Base-by-base conservation (phyloP, 1,284 basidiomycete genomes). In the Ceratobasidium sp. region DNA sequence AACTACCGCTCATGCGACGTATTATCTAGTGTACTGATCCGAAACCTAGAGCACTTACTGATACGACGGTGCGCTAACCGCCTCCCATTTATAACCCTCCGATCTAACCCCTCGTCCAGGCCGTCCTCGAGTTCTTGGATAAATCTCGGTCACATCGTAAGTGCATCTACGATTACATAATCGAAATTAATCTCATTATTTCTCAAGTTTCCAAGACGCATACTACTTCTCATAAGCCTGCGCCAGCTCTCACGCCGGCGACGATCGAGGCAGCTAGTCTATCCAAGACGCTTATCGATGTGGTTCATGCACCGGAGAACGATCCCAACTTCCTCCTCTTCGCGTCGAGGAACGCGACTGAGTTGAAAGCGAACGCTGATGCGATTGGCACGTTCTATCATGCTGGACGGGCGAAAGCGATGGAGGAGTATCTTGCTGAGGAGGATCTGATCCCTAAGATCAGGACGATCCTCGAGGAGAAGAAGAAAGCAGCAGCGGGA, bases 51-150 rank as follows among this genome's bases (percentile, higher is more conserved):
- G 91, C 93, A 5, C 83, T 96, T 73, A 89, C 89, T 44, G 93
- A 94, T 78, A 89, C 89, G 27, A 91, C 90, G 84, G 93, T 92
- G 73, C 67, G 86, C 80, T 33, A 27, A 24, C 54, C 56, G 73
- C 36, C 53, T 60, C 75, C 47, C 75, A 17, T 44, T 63, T 59
- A 65, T n/a, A 53, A 54, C 64, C 19, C 22, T 60, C 76, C 60
- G 27, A 41, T 31, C 27, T 59, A 75, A 65, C 71, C 79, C 31
- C 60, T 45, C 7, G 33, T 14, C 27, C 51, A 95, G 93, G 85
- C 87, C 45, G 92, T 96, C 76, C 86, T 93, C 71, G 89, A 92
- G 74, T 94, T 96, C 81, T 84, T 97, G 53, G 95, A 96, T 84
- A 91, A 91, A 79, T 93, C 93, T 19, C 89, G 93, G 64, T 93